Evolutionary conservation across 2,329 filamentous ascomycete species (phyloP), one percentile per base, ranked within the genome.

Genomic region (Fusarium anthophilum): DNA sequence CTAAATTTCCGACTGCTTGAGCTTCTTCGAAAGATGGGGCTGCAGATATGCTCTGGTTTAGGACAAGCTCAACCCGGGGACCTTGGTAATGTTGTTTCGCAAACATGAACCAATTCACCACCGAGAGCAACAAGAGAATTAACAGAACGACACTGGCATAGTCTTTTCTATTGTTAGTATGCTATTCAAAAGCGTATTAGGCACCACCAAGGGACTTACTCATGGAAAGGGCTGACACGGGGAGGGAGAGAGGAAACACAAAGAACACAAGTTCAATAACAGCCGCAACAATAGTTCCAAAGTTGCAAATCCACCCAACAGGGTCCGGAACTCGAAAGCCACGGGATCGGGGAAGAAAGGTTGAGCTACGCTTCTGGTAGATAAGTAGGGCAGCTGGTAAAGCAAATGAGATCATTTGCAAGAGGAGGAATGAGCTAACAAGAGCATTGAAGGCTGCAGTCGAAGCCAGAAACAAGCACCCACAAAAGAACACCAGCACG

Each of bases 151-250:
- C 32, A 26, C 48, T 53, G 17, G 48, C 48, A 6, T 53, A 53
- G 48, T 37, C 48, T 53, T 37, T 15, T 14, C 1, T 2, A 2
- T 0, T 26, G 0, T 53, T 26, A 37, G 32, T 26, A 53, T 53
- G 3, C 3, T 0, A 8, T 11, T 3, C 4, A 15, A 26, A 24
- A 11, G 9, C 17, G n/a, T 8, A 8, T 20, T 5, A 24, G 5
- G 48, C 11, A 26, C 4, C 8, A 20, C 0, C 0, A 24, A 3
- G n/a, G 8, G 6, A 53, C 48, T 20, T 8, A 37, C 48, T 53
- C 32, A 53, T 53, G 8, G 32, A 53, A 0, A 35, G 6, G 11
- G 48, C 48, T 20, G 48, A 37, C 14, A 53, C 48, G 18, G 48
- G n/a, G 12, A 53, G n/a, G 30, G 48, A 35, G 12, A 17, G 6